Evolutionary conservation across 2,329 filamentous ascomycete genomes (phyloP), one percentile per base, ranked within the genome.

Genomic region (Trichoderma koningii): DNA sequence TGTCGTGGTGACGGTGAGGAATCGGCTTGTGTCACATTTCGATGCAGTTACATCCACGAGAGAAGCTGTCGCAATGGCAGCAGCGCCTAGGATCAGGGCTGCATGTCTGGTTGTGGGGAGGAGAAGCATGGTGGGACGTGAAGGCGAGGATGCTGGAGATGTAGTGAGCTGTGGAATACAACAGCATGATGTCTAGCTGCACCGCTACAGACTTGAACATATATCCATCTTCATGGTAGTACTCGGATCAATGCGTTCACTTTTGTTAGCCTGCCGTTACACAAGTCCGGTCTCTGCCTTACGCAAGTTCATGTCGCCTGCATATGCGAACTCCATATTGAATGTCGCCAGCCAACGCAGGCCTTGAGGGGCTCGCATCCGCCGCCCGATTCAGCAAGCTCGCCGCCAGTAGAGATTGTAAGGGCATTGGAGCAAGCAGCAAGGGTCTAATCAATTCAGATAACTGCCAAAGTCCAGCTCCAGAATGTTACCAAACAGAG

Each of bases 1-100:
- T 3, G 73, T 70, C 3, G 77, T 75, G 1, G 68, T 62, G 34
- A 78, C 73, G 0, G 70, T 73, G 1, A 71, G 45, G 47, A 67
- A 70, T n/a, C 52, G 56, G 3, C 64, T 59, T 1, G 66, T 60
- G 15, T 68, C 53, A 55, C 68, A 71, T 19, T 2, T 47, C n/a
- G 55, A 34, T 30, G 14, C 7, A 14, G 50, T 19, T 48, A 21
- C 38, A 15, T 50, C n/a, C 50, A 38, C n/a, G 21, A 55, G 55
- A 52, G 55, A 14, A 21, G 55, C 48, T 45, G 48, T 19, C 9
- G 23, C 48, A 48, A 51, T 19, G 48, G 63, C 38, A 28, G 52
- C 63, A 41, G 53, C 63, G 4, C 63, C 28, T 7, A 59, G 30
- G 41, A 65, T 38, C 19, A 65, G 28, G 45, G 28, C 55, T 10